Percentiles rank a stretch among this genome's conserved stretches.
Conservation (phyloP, 495 filamentous ascomycete genomes). For the Xanthoparmelia taractica region DNA sequence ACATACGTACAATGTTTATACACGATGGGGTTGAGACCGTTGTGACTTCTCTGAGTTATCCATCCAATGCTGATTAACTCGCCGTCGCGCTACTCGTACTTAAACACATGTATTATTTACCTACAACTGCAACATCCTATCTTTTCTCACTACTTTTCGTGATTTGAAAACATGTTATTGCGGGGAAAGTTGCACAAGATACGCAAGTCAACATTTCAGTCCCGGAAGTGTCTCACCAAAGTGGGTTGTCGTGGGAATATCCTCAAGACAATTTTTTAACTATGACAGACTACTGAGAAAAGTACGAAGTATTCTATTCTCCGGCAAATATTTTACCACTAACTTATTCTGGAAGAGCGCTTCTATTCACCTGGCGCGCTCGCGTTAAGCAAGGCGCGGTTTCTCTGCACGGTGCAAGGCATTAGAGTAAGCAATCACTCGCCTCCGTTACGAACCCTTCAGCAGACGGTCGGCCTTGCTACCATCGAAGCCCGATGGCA, state of each 20-base stretch:
- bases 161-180: no score
- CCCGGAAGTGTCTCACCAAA: no score
- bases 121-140: no score
- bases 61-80: not conserved
- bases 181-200: not conserved
- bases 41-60: not conserved
- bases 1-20: not conserved
- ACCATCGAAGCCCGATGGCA: constrained; percentile 41
- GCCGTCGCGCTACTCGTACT: not conserved
- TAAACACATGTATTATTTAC: not conserved
- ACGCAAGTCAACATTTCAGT: not conserved
- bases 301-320: no score
- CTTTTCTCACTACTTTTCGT: no score
- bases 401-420: no score
- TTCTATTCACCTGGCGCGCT: constrained; percentile 1
- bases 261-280: not conserved
- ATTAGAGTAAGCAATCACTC: not conserved
- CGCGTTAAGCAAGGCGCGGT: not conserved
- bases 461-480: not conserved
- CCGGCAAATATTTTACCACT: no score
- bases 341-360: not conserved
- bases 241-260: no score
- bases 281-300: not conserved
- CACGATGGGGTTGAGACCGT: not conserved
- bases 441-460: not conserved